Evolutionary conservation across 2,329 filamentous ascomycete genomes (phyloP).

Genomic region (Knoxdaviesia proteae): DNA sequence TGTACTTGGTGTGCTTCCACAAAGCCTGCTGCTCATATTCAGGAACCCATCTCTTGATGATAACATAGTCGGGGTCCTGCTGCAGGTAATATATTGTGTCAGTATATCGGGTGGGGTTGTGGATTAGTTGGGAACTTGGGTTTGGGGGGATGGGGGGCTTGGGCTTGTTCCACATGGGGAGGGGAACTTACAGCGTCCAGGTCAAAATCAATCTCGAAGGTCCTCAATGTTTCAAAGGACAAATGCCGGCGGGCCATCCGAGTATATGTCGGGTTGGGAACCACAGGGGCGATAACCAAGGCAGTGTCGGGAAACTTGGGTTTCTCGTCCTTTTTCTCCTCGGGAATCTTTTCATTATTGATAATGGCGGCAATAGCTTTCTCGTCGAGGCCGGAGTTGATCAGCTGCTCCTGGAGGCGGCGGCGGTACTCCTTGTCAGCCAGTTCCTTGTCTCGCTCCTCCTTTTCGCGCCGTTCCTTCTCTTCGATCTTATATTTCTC

Average conservation of each 20-base stretch:
- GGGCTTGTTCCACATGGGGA: neutral
- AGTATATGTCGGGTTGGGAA: slow-evolving; percentile 31
- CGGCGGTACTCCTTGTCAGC: slow-evolving; percentile 32
- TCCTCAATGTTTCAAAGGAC: slow-evolving; percentile 37
- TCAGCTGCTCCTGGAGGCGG: slow-evolving; percentile 34
- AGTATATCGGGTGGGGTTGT: neutral
- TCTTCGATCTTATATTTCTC: slow-evolving; percentile 29
- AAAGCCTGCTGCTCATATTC: slow-evolving; percentile 51
- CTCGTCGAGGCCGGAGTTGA: slow-evolving; percentile 36
- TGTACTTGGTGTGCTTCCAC: slow-evolving; percentile 46
- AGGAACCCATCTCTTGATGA: slow-evolving; percentile 55
- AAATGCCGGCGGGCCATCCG: slow-evolving; percentile 41
- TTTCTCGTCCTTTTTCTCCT: slow-evolving; percentile 11
- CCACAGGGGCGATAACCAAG: slow-evolving; percentile 2
- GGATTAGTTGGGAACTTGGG: neutral
- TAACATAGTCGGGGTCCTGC: slow-evolving; percentile 44
- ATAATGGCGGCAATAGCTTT: slow-evolving; percentile 37
- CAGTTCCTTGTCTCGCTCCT: slow-evolving; percentile 25
- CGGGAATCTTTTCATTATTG: slow-evolving; percentile 28
- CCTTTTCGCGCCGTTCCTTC: slow-evolving; percentile 22
- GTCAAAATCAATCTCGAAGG: slow-evolving; percentile 35
- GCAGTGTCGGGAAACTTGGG: neutral
- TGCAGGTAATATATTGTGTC: slow-evolving; percentile 11
- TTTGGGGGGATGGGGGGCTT: too few relatives aligned
- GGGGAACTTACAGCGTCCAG: slow-evolving; percentile 27